Evolutionary conservation across 257 asterid genomes (phyloP), one percentile per base, ranked within the genome.

Genomic region (Handroanthus guayacan): DNA sequence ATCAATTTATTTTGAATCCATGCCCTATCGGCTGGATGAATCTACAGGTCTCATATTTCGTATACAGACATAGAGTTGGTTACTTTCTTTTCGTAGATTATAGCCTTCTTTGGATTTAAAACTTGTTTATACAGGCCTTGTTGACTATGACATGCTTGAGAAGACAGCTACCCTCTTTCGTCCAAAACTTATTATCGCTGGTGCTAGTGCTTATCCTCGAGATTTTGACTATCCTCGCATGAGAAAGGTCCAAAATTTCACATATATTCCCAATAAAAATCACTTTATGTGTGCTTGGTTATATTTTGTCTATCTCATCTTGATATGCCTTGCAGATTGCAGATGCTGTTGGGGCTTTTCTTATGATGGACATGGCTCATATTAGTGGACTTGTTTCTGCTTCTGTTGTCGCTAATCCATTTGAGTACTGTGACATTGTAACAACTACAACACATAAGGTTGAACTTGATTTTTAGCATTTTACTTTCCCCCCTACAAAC

Each of bases 301-400:
- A 1, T 54, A 1, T 54, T 51, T 72, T 82, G 68, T 83, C 56
- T 66, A 5, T 39, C 34, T 79, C 68, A 48, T 39, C 20, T 41
- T 75, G 31, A 52, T 50, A 13, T 31, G 16, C 20, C 66, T n/a
- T 72, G 75, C 80, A 93, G 99, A 90, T 93, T 71, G 97, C 99
- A 56, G 97, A 95, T 84, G 67, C 89, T 67, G 96, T 90, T 62
- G 98, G 98, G 69, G 98, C 98, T 84, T 93, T 91, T 79, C 97
- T 95, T 60, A 93, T 95, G 99, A 94, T 92, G 91, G 99, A 94
- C 75, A 94, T 92, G 97, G 97, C 99, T 68, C 98, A 93, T 80
- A 95, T 95, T 43, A 95, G 99, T 64, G 99, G 99, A 50, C 97
- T 95, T 71, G 97, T 95, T 74, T 90, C 99, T 78, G 97, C 98